Evolutionary conservation across 192 early-diverging fungal species (phyloP), one percentile per base, ranked within the genome.

Genomic region (Spinellus fusiger): DNA sequence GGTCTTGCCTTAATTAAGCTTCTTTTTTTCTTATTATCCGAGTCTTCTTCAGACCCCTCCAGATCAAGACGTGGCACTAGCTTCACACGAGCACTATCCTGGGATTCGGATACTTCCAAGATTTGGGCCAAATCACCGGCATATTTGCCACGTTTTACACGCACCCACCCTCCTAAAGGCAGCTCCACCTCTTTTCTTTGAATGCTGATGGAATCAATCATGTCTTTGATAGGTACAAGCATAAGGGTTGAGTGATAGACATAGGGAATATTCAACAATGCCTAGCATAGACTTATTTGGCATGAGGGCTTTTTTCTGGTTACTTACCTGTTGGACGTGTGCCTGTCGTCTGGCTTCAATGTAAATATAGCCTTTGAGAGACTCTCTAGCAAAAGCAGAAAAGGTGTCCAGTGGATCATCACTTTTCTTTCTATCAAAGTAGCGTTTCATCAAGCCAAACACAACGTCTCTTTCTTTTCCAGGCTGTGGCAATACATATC

Each of bases 381-480:
- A 84, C 50, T 98, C 93, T 49, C 93, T 80, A 46, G 78, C 79
- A 69, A 95, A 96, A 13, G 78, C 86, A 23, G 93, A 93, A 23
- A 83, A 80, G 37, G 98, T 91, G 10, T 88, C 81, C 34, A 85
- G 48, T 34, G 87, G 85, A 47, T 79, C 75, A 34, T 70, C 78
- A 7, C 77, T 71, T 54, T 81, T 72, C 47, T 86, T 77, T 29
- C 80, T 73, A 49, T 94, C 86, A 59, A 91, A 82, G 64, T 79
- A 85, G 47, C 87, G 82, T 23, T 88, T 76, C 79, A 91, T 91
- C 22, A 94, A 70, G 3, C 81, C 78, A 47, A 90, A 75, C 58
- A 96, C 84, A n/a, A 93, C 71, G 37, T 93, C 92, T 56, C 81
- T 86, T 75, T 99, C 96, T 61, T 89, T 89, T 33, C 94, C 95